Percentiles rank a stretch among this genome's conserved stretches.
Evolutionary conservation across 805 yeast species (phyloP).

Genomic region (Dipodascus geniculatus): DNA sequence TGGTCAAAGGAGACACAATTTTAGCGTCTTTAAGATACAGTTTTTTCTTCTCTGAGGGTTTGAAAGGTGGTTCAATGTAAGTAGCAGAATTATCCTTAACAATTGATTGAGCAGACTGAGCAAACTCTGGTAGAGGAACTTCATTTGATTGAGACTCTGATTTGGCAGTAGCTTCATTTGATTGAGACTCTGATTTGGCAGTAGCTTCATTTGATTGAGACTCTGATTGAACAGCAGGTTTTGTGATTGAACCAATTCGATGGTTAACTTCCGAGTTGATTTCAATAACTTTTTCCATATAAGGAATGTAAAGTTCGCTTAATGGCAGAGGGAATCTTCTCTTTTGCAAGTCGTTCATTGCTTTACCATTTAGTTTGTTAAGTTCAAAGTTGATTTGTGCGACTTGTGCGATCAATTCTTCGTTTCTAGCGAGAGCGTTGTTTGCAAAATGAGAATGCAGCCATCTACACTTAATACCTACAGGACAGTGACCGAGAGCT

Average conservation of each 20-base stretch:
- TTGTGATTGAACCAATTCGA: constrained; percentile 13
- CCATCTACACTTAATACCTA: constrained; percentile 91
- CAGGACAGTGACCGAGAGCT: constrained; percentile 81
- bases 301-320: constrained; percentile 47
- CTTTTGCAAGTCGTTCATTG: constrained; percentile 41
- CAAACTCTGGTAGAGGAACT: too few species aligned
- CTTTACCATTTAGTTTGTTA: constrained; percentile 43
- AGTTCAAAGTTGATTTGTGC: constrained; percentile 40
- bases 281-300: constrained; percentile 48
- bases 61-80: constrained; percentile 70
- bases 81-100: constrained; percentile 25
- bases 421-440: constrained; percentile 33
- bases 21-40: constrained; percentile 61
- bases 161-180: constrained; percentile 3
- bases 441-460: constrained; percentile 51
- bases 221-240: constrained; percentile 5
- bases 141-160: too few species aligned
- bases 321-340: constrained; percentile 47
- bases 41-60: constrained; percentile 67
- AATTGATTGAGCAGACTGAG: too few species aligned
- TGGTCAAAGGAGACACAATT: constrained; percentile 89
- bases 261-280: constrained; percentile 15
- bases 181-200: constrained; percentile 3
- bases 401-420: constrained; percentile 28
- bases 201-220: neutral